Evolutionary conservation across 495 filamentous ascomycete genomes (phyloP).

Genomic region (Cladorrhinum samala): DNA sequence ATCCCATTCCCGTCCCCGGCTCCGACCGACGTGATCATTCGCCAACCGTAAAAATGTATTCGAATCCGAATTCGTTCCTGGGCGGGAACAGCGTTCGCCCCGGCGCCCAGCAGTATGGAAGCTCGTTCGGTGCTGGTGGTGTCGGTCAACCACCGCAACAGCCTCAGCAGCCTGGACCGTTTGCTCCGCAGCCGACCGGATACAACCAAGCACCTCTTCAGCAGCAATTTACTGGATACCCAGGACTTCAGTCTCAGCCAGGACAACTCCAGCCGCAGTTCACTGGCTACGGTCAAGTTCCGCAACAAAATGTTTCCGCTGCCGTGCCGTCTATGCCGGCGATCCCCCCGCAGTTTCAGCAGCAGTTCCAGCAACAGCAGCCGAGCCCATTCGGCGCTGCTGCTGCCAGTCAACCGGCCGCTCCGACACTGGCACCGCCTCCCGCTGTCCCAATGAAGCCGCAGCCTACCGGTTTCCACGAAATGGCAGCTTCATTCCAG

Average conservation of each 20-base stretch:
- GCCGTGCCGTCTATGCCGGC: conserved; percentile 50
- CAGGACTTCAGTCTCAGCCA: conserved; percentile 44
- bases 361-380: conserved; percentile 36
- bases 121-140: conserved; percentile 43
- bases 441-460: conserved; percentile 51
- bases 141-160: conserved; percentile 47
- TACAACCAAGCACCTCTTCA: conserved; percentile 54
- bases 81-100: conserved; percentile 72
- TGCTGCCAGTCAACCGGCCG: conserved; percentile 22
- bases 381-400: conserved; percentile 33
- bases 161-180: conserved; percentile 55
- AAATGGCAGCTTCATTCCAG: conserved; percentile 83
- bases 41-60: conserved; percentile 60
- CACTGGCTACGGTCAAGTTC: conserved; percentile 46
- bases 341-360: conserved; percentile 47
- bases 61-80: conserved; percentile 77
- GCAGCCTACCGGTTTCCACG: conserved; percentile 66
- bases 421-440: conserved; percentile 30
- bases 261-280: conserved; percentile 44
- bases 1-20: conserved; percentile 1
- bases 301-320: conserved; percentile 43
- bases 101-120: conserved; percentile 57
- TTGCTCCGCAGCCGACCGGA: conserved; percentile 55
- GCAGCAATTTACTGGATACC: conserved; percentile 56
- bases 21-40: conserved; percentile 4